Evolutionary conservation across 129 eudicot species (phyloP).

Genomic region (Artemisia argyi): DNA sequence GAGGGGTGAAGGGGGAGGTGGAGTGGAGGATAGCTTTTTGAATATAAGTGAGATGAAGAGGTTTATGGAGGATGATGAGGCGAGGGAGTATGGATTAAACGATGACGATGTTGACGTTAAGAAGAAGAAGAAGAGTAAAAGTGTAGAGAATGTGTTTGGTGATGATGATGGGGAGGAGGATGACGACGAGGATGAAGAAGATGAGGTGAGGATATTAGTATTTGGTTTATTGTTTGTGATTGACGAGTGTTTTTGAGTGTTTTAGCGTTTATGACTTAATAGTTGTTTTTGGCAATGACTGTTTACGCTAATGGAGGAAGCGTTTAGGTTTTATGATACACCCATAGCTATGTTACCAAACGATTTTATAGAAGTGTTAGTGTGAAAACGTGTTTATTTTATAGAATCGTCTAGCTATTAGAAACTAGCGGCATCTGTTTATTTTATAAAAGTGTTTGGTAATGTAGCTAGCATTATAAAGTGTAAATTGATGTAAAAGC

Average conservation of each 20-base stretch:
- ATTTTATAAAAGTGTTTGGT: too few relatives aligned
- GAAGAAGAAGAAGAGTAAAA: slow-evolving; percentile 22
- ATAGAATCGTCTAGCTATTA: too few relatives aligned
- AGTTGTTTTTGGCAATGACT: too few relatives aligned
- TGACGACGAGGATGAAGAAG: slow-evolving; percentile 44
- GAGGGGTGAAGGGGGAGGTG: slow-evolving; percentile 28
- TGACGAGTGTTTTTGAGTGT: background rate
- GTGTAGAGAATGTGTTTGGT: slow-evolving; percentile 32
- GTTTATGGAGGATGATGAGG: slow-evolving; percentile 72
- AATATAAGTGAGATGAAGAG: slow-evolving; percentile 73
- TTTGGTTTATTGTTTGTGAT: background rate
- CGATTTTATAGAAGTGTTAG: too few relatives aligned
- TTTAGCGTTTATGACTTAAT: too few relatives aligned
- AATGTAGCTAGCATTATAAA: too few relatives aligned
- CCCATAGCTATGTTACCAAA: too few relatives aligned
- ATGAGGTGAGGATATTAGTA: slow-evolving; percentile 49
- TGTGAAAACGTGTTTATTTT: too few relatives aligned
- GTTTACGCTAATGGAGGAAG: too few relatives aligned
- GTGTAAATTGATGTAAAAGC: too few relatives aligned
- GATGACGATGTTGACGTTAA: slow-evolving; percentile 4
- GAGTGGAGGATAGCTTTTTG: slow-evolving; percentile 73
- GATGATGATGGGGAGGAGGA: slow-evolving; percentile 42
- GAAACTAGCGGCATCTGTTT: too few relatives aligned
- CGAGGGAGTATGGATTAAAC: slow-evolving; percentile 56
- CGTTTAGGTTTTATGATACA: too few relatives aligned